These are phyloP conservation scores for Heracleum sosnowskyi DNA, from an alignment of 129 eudicot genomes.

Conservation along the genomic window DNA sequence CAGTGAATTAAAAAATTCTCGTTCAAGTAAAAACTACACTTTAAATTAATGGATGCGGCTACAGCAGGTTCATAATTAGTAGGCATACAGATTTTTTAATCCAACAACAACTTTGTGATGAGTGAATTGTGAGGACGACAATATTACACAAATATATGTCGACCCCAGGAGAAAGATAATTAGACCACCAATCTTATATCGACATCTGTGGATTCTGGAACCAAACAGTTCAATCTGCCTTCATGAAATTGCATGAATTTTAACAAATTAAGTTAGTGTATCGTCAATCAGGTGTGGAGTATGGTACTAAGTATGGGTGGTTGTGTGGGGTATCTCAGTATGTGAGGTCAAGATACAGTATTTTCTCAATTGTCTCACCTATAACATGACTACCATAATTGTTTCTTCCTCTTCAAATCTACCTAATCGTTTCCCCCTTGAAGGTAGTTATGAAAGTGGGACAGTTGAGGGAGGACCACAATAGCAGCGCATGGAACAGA, in stretches of 20 bases:
- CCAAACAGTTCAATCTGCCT: not conserved
- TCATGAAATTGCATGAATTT: not conserved
- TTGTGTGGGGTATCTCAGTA: not conserved
- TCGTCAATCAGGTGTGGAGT: not conserved
- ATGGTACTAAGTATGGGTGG: not conserved
- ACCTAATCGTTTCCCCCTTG: not conserved
- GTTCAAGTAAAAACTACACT: not conserved
- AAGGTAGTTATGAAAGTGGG: not conserved
- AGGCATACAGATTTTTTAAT: not conserved
- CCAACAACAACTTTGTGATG: not conserved
- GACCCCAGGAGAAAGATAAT: not conserved
- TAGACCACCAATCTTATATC: not conserved
- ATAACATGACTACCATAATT: conserved; percentile 2
- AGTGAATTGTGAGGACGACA: not conserved
- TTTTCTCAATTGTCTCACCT: not conserved
- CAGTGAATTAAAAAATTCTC: not conserved
- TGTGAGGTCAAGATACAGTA: not conserved
- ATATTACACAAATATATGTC: too few relatives aligned
- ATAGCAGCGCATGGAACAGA: not conserved
- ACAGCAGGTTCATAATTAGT: not conserved
- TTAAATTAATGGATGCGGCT: not conserved
- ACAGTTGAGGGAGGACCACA: conserved; percentile 7
- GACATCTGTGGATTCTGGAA: not conserved
- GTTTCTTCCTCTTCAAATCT: not conserved
- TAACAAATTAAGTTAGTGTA: not conserved